Conservation (phyloP, 768 basidiomycete species). For the Phanerochaete sordida region DNA sequence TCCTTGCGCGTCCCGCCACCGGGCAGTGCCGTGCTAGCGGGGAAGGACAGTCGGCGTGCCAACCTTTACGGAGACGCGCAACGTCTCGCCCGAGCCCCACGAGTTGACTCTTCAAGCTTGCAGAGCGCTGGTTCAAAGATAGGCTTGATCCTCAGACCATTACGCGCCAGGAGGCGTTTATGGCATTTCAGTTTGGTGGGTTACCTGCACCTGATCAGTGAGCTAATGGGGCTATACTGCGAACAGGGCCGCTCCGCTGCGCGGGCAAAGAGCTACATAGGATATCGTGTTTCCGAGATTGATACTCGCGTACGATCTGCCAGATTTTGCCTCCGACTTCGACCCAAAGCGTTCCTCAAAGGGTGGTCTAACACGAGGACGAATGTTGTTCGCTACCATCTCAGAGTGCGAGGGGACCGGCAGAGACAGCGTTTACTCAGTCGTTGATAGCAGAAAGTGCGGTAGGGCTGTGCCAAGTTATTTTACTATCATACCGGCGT, state of each 20-base stretch:
- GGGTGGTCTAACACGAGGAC: conserved; percentile 31
- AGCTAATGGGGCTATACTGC: background rate
- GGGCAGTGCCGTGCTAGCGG: conserved; percentile 27
- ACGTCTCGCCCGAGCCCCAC: conserved; percentile 27
- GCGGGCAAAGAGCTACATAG: conserved; percentile 30
- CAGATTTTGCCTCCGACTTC: conserved; percentile 23
- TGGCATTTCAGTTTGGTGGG: conserved; percentile 17
- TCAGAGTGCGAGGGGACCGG: conserved; percentile 8
- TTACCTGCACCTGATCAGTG: background rate
- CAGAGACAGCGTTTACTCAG: background rate
- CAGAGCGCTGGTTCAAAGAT: conserved; percentile 11
- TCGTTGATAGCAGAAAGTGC: too few species aligned
- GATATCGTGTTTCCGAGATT: conserved; percentile 23
- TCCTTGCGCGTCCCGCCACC: conserved; percentile 27
- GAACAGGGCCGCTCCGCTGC: conserved; percentile 30
- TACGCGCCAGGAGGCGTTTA: conserved; percentile 10
- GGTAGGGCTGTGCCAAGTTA: too few species aligned
- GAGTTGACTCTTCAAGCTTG: too few species aligned
- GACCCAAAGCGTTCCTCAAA: conserved; percentile 23
- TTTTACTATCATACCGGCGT: too few species aligned
- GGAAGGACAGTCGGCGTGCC: conserved; percentile 25
- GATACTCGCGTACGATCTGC: conserved; percentile 29
- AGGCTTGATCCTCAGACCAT: background rate
- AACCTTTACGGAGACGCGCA: conserved; percentile 26
- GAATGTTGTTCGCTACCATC: conserved; percentile 25